These are phyloP conservation scores for Geosmithia putterillii DNA, from an alignment of 2,329 filamentous ascomycete genomes.

Conservation along the genomic window DNA sequence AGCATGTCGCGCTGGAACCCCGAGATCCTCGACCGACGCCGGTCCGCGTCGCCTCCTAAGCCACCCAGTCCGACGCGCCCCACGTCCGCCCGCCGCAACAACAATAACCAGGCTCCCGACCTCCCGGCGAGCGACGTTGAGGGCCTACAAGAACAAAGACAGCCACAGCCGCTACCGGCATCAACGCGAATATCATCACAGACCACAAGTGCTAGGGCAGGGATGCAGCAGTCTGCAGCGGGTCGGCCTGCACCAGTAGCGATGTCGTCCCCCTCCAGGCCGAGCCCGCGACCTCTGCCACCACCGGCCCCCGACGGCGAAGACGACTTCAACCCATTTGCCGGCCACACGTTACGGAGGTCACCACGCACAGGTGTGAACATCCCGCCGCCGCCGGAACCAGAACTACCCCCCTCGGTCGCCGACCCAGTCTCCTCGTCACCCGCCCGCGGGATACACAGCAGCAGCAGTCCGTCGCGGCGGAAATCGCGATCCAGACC, in stretches of 20 bases:
- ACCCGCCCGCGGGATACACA: constrained; percentile 46
- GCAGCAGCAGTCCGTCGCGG: constrained; percentile 39
- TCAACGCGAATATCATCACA: not conserved
- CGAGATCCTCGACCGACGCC: constrained; percentile 36
- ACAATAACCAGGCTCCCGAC: no score
- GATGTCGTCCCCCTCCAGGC: constrained; percentile 26
- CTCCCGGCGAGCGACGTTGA: not conserved
- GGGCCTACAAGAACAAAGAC: not conserved
- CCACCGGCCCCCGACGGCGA: constrained; percentile 28
- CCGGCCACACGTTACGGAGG: constrained; percentile 20
- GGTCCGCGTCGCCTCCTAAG: constrained; percentile 23
- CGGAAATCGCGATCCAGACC: constrained; percentile 20
- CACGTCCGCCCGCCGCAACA: not conserved
- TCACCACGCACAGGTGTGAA: constrained; percentile 5
- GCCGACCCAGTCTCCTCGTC: constrained; percentile 40
- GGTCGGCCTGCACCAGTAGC: constrained; percentile 11
- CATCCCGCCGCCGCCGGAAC: constrained; percentile 30
- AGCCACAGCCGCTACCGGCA: no score
- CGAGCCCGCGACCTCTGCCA: constrained; percentile 32
- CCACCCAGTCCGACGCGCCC: constrained; percentile 4
- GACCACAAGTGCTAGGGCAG: constrained; percentile 11
- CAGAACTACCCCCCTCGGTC: constrained; percentile 49
- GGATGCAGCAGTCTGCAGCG: constrained; percentile 7
- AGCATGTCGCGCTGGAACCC: constrained; percentile 51
- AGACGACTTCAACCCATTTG: constrained; percentile 28